Base-by-base conservation (phyloP, 305 asterid genomes). In the Striga hermonthica region DNA sequence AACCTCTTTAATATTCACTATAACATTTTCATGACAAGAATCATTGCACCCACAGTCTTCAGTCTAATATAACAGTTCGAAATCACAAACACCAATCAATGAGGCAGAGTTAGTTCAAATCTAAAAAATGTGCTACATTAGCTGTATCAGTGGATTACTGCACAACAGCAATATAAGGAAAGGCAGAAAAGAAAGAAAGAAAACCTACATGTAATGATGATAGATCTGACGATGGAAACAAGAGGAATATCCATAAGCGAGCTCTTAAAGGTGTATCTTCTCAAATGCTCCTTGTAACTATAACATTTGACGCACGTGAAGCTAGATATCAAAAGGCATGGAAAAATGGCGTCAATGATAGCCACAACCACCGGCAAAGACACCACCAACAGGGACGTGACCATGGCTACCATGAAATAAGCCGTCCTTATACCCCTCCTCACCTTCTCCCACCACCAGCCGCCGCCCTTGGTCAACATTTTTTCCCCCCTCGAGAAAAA, bases 231-330 rank as follows among this genome's bases (percentile, higher is more conserved):
- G 60, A 87, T 62, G 28, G 95, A 84, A 61, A 87, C 80, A 13
- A 81, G 67, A 66, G 95, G 95, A 78, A 87, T 83, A 63, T 87
- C 95, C 58, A 77, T 73, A 53, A 87, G 84, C 50, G 95, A 87
- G 77, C 80, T 81, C 85, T 65, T 87, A 77, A 87, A 84, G 34
- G 80, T 57, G 62, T 87, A 87, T 79, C 85, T 80, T 62, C 60
- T 67, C 77, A 83, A 81, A 75, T 87, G 87, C 76, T 81, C 84
- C 64, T 65, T 71, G 48, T 79, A 78, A 70, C 75, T 79, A 50
- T 81, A 78, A 70, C 91, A 83, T 47, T 68, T 81, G 10, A 87
- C 75, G 66, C 95, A 84, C 22, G 86, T 75, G 66, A 84, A 87
- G 80, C 85, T 84, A 67, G 83, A 76, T 41, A 87, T 56, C 38